These are phyloP conservation scores for Claviceps pazoutovae DNA, from an alignment of 2,329 filamentous ascomycete genomes.

Conservation along the genomic window DNA sequence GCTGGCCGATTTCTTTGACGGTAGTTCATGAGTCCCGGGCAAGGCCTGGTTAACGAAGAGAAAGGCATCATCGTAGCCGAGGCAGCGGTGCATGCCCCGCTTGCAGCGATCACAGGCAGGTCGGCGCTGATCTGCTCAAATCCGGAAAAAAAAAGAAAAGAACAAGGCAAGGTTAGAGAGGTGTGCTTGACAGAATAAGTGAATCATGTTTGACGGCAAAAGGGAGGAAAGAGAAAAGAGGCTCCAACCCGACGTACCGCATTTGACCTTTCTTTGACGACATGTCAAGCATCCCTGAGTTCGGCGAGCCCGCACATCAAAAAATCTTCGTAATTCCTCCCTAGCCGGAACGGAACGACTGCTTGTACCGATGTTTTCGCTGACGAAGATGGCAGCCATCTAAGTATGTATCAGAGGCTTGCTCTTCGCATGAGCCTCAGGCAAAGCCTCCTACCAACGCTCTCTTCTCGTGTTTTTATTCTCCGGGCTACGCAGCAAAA, in stretches of 20 bases:
- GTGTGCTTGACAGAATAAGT: no score
- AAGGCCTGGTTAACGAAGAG: conserved; percentile 5
- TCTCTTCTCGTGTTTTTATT: not conserved
- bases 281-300: conserved; percentile 3
- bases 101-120: conserved; percentile 4
- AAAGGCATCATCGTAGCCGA: conserved; percentile 4
- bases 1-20: conserved; percentile 5
- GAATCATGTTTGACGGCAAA: not conserved
- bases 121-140: conserved; percentile 2
- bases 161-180: not conserved
- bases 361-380: not conserved
- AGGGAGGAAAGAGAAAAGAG: not conserved
- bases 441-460: not conserved
- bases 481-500: not conserved
- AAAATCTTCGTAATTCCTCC: conserved; percentile 4
- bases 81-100: conserved; percentile 3
- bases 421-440: not conserved
- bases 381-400: not conserved
- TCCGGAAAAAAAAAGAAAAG: not conserved
- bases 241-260: not conserved
- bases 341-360: conserved; percentile 2
- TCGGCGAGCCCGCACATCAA: conserved; percentile 3
- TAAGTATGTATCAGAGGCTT: not conserved
- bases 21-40: conserved; percentile 4
- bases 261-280: conserved; percentile 5